Evolutionary conservation across 768 basidiomycete genomes (phyloP).

Genomic region (Termitomyces sp.): DNA sequence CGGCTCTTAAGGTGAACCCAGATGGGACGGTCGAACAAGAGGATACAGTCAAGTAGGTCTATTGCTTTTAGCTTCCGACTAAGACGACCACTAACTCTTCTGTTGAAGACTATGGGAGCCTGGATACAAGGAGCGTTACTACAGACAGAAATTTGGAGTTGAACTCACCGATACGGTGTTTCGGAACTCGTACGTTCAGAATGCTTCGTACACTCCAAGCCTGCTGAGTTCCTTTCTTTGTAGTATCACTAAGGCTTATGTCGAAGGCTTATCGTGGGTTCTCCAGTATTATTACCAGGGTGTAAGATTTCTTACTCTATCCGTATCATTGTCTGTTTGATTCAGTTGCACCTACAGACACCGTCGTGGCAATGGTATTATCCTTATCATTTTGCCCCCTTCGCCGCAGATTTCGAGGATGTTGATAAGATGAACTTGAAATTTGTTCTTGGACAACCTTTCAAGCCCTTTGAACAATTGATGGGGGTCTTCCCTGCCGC

Average conservation of each 20-base stretch:
- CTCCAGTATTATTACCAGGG: conserved; percentile 98
- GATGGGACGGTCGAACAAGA: conserved; percentile 94
- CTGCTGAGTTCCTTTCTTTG: neutral
- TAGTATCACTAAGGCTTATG: conserved; percentile 78
- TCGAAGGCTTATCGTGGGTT: conserved; percentile 96
- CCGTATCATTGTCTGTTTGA: neutral
- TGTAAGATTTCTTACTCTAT: conserved; percentile 36
- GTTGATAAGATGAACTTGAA: conserved; percentile 71
- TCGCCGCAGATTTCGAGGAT: conserved; percentile 89
- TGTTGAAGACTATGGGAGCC: conserved; percentile 82
- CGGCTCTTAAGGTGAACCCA: conserved; percentile 71
- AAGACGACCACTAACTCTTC: neutral
- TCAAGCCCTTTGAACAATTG: conserved; percentile 95
- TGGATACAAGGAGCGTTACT: conserved; percentile 94
- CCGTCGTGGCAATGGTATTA: conserved; percentile 99
- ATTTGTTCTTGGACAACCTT: conserved; percentile 80
- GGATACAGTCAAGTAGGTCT: conserved; percentile 82
- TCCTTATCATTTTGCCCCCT: conserved; percentile 97
- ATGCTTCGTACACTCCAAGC: neutral
- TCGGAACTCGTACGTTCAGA: conserved; percentile 54
- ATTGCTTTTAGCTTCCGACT: conserved; percentile 1
- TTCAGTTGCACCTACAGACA: conserved; percentile 38
- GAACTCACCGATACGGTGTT: conserved; percentile 66
- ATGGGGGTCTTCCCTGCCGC: conserved; percentile 98
- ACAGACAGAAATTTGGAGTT: conserved; percentile 86